Base-by-base conservation (phyloP, 1,139 yeast species). In the Nadsonia starkeyi-henricii region DNA sequence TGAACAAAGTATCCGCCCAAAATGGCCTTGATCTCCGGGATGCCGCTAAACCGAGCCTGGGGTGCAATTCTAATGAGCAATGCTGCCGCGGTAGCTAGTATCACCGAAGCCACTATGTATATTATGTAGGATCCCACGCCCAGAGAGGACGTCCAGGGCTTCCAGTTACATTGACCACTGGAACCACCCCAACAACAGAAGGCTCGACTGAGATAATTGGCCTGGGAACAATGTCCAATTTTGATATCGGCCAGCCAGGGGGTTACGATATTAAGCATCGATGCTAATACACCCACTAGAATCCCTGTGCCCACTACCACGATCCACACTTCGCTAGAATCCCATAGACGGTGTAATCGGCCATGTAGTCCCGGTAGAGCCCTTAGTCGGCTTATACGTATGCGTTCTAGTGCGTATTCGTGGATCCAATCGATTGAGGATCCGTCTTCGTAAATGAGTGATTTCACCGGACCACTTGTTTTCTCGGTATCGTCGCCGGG, bases 161-260 rank as follows among this genome's bases (percentile, higher is more conserved):
- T 54, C 79, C 79, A 75, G 1, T 52, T 57, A 51, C 74, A 68
- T 0, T 53, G 49, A 20, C 63, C 64, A 9, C 62, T 61, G 19
- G 60, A 60, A 4, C 17, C 12, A 1, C 63, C 67, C 49, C 58
- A 54, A 52, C 75, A 71, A 55, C 77, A 72, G 33, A 59, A 61
- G 5, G 60, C 62, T 43, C 62, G 55, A 15, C 68, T 62, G 47
- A 63, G 55, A 48, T 71, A 68, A 48, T 73, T 56, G 2, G 66
- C 66, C 2, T 59, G 56, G 1, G 55, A 45, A 56, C 82, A 77
- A 37, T 66, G 62, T 1, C 81, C 81, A 48, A 63, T 62, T 51
- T 79, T 76, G 46, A 81, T 55, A 55, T 83, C 86, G 46, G 78
- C 75, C 45, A 84, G 68, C 78, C 81, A 77, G 26, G 74, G 78